Evolutionary conservation across 257 asterid species (phyloP).

Genomic region (Solanum bulbocastanum): DNA sequence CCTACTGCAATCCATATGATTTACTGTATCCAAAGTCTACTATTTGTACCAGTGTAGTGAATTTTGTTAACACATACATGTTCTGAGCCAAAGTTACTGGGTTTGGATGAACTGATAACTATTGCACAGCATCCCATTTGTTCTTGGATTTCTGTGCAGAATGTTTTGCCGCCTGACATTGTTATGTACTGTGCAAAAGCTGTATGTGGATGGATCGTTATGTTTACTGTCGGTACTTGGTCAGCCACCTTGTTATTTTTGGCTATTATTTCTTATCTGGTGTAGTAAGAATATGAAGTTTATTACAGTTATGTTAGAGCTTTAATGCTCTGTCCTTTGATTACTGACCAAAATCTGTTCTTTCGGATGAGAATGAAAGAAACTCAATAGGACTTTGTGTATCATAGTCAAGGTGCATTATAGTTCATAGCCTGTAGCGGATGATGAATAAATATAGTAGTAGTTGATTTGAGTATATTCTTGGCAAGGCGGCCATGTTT

Average conservation of each 20-base stretch:
- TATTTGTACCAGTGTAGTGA: background rate
- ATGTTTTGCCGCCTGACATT: background rate
- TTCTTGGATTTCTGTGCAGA: background rate
- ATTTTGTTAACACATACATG: background rate
- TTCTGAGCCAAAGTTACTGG: background rate
- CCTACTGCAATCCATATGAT: background rate
- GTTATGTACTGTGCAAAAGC: background rate
- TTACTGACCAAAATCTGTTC: background rate
- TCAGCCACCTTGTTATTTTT: background rate
- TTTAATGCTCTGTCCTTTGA: background rate
- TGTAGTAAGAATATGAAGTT: background rate
- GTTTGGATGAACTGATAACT: background rate
- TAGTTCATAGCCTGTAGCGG: background rate
- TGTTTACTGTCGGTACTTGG: background rate
- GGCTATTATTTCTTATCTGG: background rate
- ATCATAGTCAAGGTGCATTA: background rate
- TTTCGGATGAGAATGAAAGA: background rate
- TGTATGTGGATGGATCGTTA: background rate
- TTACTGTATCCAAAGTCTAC: background rate
- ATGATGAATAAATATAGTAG: background rate
- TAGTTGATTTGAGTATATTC: background rate
- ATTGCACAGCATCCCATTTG: background rate
- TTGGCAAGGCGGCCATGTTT: background rate
- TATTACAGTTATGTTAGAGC: background rate
- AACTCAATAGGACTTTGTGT: background rate